A percentile compares a stretch with the other conserved stretches of the same genome.
phyloP scores from a whole-genome alignment of 768 basidiomycete genomes.

The Cystofilobasidium macerans region DNA sequence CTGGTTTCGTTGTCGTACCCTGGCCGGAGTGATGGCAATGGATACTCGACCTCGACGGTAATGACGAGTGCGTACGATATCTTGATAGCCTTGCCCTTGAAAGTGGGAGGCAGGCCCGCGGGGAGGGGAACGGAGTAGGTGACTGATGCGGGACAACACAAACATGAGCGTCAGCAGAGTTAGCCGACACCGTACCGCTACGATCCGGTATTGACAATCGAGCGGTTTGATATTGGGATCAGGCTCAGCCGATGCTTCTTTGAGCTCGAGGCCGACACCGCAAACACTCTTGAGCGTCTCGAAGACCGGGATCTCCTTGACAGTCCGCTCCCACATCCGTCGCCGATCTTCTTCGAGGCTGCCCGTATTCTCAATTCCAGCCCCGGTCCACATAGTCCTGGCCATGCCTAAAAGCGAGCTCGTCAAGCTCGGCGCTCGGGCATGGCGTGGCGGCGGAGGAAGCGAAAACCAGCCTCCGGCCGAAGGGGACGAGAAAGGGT shows the following conservation, averaged over 20 bases:
- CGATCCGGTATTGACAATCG: constrained; percentile 16
- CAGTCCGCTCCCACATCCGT: constrained; percentile 36
- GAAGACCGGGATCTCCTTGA: constrained; percentile 58
- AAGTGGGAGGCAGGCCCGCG: constrained; percentile 74
- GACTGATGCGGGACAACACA: constrained; percentile 43
- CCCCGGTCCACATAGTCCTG: constrained; percentile 33
- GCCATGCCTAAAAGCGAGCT: constrained; percentile 36
- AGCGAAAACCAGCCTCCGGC: constrained; percentile 20
- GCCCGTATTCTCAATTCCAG: constrained; percentile 31
- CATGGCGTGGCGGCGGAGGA: constrained; percentile 27
- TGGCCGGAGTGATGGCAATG: constrained; percentile 34
- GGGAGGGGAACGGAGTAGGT: constrained; percentile 69
- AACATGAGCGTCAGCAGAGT: constrained; percentile 7
- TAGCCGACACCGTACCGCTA: no score
- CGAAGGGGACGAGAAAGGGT: background rate
- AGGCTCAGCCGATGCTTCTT: constrained; percentile 67
- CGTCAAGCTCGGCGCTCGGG: constrained; percentile 34
- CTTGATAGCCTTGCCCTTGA: constrained; percentile 65
- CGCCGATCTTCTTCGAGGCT: constrained; percentile 40
- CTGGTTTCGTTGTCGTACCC: constrained; percentile 33
- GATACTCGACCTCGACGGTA: constrained; percentile 63
- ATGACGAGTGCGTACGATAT: constrained; percentile 88
- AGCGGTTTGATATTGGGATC: constrained; percentile 50
- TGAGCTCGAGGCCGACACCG: constrained; percentile 68
- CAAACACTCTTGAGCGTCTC: constrained; percentile 77